Evolutionary conservation across 2,329 filamentous ascomycete genomes (phyloP), one percentile per base, ranked within the genome.

Genomic region (Xylariaceae sp.): DNA sequence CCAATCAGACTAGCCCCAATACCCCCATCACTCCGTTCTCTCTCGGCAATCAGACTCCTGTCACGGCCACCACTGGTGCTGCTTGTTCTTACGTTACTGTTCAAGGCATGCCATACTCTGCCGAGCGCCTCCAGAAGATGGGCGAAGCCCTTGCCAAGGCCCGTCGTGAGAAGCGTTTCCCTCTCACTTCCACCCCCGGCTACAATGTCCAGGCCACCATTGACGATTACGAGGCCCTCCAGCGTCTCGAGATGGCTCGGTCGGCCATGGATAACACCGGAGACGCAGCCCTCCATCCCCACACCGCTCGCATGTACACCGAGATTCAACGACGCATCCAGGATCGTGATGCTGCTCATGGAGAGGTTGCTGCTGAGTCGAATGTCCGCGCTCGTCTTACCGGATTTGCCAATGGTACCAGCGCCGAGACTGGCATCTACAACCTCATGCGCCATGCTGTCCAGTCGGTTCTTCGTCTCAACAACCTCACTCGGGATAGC

Each of bases 401-500:
- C 12, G 51, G 44, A 31, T 43, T 59, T 13, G 49, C 56, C 35
- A 47, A 48, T 5, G 49, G 55, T 37, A 46, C 51, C 13, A 39
- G 46, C 9, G 51, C 50, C n/a, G 52, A 56, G 36, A 35, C 47
- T 4, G 44, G 42, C 23, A 42, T 54, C 7, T 57, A 59, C 40
- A 36, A 42, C 7, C 50, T 57, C 14, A 50, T 59, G 17, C 47
- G 53, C 24, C 56, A 60, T 21, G 58, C 58, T 0, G 36, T 57
- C 2, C 33, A 46, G 12, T 49, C 47, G 6, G 52, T 56, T 2
- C 40, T 51, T 28, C 43, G 75, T 40, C 35, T 39, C 5, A 38
- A 74, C 54, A 34, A 74, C 59, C 43, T 67, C 56, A 11, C 67
- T 57, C 1, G 64, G 57, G 41, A 72, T 41, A 46, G 62, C 63